phyloP scores from a whole-genome alignment of 1,284 basidiomycete species.

The Microbotryum silenes-acaulis region DNA sequence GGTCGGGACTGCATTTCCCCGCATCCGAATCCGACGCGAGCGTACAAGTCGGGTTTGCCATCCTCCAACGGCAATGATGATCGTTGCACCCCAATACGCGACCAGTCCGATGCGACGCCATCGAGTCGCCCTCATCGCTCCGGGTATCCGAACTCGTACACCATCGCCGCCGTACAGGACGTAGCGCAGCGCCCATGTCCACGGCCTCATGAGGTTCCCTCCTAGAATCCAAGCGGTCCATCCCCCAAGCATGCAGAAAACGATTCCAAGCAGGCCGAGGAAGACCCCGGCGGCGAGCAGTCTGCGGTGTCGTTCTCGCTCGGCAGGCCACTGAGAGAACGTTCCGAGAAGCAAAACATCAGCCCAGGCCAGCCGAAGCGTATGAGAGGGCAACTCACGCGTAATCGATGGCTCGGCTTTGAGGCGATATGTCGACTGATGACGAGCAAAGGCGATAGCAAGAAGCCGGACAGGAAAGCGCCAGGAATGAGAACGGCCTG shows the following conservation, averaged over 20 bases:
- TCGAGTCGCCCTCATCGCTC: slow-evolving; percentile 30
- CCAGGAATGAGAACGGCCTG: slow-evolving; percentile 91
- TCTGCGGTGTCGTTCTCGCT: slow-evolving; percentile 75
- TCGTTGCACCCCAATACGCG: slow-evolving; percentile 75
- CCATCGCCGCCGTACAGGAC: slow-evolving; percentile 57
- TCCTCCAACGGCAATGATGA: slow-evolving; percentile 74
- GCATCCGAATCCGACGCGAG: slow-evolving; percentile 53
- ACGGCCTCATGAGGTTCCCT: slow-evolving; percentile 54
- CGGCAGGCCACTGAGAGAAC: slow-evolving; percentile 62
- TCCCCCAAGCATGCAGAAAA: slow-evolving; percentile 76
- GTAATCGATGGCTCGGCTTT: slow-evolving; percentile 74
- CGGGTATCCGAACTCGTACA: slow-evolving; percentile 26
- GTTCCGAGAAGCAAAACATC: neutral
- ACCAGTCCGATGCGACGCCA: slow-evolving; percentile 80
- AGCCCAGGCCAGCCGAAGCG: neutral
- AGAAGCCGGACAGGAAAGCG: slow-evolving; percentile 80
- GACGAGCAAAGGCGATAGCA: slow-evolving; percentile 88
- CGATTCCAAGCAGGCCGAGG: slow-evolving; percentile 63
- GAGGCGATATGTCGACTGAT: slow-evolving; percentile 88
- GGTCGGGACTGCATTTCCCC: slow-evolving; percentile 1
- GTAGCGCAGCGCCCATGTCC: slow-evolving; percentile 70
- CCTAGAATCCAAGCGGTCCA: slow-evolving; percentile 89
- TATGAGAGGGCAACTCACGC: neutral
- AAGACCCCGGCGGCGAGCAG: slow-evolving; percentile 83
- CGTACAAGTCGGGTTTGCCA: slow-evolving; percentile 84